phyloP scores from a whole-genome alignment of 805 yeast species.

The Sungouiella blattae region DNA sequence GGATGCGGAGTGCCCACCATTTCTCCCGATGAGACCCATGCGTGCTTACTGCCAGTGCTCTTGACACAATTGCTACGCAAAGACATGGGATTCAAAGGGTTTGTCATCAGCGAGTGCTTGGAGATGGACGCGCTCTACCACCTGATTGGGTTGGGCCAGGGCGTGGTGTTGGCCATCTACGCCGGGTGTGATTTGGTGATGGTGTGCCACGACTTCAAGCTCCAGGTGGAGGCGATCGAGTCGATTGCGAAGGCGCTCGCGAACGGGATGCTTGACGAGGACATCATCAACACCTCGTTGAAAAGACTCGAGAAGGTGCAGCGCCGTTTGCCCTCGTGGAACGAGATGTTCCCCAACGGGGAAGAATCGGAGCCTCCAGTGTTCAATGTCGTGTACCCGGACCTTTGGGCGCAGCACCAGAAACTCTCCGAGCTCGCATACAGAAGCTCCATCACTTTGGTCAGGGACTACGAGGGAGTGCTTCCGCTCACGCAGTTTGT shows the following conservation, averaged over 20 bases:
- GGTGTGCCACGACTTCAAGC: conserved; percentile 53
- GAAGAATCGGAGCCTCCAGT: conserved; percentile 19
- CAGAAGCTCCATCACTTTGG: conserved; percentile 48
- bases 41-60: conserved; percentile 55
- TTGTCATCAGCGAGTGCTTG: conserved; percentile 57
- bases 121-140: conserved; percentile 62
- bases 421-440: conserved; percentile 45
- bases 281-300: conserved; percentile 36
- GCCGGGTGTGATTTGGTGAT: conserved; percentile 65
- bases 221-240: conserved; percentile 55
- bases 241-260: conserved; percentile 35
- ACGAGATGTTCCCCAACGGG: conserved; percentile 37
- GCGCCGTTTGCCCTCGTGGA: conserved; percentile 42
- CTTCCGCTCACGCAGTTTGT: conserved; percentile 43
- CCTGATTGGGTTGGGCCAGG: conserved; percentile 65
- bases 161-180: conserved; percentile 56
- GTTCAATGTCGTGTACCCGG: conserved; percentile 27
- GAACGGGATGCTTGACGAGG: conserved; percentile 43
- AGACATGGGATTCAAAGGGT: conserved; percentile 52
- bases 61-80: conserved; percentile 48
- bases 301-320: conserved; percentile 44
- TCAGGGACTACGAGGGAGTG: conserved; percentile 49
- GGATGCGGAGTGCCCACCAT: conserved; percentile 64
- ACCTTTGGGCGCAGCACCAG: conserved; percentile 41
- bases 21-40: conserved; percentile 58